Conservation (phyloP, 768 basidiomycete species). For the Termitomyces sp. region DNA sequence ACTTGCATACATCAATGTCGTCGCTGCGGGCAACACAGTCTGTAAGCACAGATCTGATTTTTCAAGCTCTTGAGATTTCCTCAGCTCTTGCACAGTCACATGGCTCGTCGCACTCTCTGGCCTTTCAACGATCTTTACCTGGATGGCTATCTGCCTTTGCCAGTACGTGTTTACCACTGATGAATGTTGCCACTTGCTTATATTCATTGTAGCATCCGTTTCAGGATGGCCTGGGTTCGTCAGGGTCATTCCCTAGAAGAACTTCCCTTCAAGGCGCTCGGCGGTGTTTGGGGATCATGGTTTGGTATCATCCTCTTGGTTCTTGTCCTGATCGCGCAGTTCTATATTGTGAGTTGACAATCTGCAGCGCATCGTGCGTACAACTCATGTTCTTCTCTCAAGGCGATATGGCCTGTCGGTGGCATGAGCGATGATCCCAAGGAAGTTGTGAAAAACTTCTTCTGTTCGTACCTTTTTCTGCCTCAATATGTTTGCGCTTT, state of each 20-base stretch:
- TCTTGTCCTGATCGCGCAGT: conserved; percentile 39
- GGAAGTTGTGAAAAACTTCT: conserved; percentile 30
- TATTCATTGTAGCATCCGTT: conserved; percentile 28
- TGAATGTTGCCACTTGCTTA: neutral
- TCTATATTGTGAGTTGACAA: conserved; percentile 30
- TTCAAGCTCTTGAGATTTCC: neutral
- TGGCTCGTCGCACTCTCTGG: conserved; percentile 43
- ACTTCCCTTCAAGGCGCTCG: conserved; percentile 37
- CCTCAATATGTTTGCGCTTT: neutral
- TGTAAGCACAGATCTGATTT: conserved; percentile 21
- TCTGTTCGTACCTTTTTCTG: conserved; percentile 21
- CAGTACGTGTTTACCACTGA: conserved; percentile 24
- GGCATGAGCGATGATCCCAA: conserved; percentile 22
- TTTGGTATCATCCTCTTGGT: conserved; percentile 34
- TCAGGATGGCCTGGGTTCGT: conserved; percentile 35
- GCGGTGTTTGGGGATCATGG: conserved; percentile 40
- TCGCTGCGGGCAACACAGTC: conserved; percentile 28
- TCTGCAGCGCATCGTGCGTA: neutral
- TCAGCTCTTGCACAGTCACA: conserved; percentile 20
- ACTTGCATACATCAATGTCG: conserved; percentile 34
- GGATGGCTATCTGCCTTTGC: conserved; percentile 41
- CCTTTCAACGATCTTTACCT: conserved; percentile 40
- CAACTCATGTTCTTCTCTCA: neutral
- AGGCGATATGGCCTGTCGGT: conserved; percentile 37
- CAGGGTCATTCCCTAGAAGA: conserved; percentile 42